Evolutionary conservation across 495 filamentous ascomycete genomes (phyloP), one percentile per base, ranked within the genome.

Genomic region (Penicillium ucsense): DNA sequence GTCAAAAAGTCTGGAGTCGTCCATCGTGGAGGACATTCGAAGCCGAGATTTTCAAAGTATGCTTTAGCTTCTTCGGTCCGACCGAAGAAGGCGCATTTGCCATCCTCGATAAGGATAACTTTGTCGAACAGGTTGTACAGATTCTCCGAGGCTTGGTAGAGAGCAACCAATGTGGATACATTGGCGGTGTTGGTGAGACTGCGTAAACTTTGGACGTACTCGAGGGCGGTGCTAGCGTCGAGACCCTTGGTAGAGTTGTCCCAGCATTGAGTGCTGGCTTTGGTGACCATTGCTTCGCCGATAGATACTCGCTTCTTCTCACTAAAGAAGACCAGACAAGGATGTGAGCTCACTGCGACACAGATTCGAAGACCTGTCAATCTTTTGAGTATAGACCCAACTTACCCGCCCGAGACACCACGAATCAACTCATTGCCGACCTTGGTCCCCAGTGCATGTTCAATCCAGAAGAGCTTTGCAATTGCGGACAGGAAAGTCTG

Each of bases 381-480:
- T 20, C 20, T 20, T 20, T 20, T 20, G 20, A 2, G 20, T 20
- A 20, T 20, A 20, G 20, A 20, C 20, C 20, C 2, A 20, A 43
- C 53, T 41, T 46, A 57, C 54, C 85, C 85, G 11, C 85, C 85
- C 9, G 77, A 83, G 6, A 89, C 72, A 41, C 84, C 84, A 31
- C 82, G 75, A 12, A 86, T 72, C 3, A 78, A 69, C 31, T 79
- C 78, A 48, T 85, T 77, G 4, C 85, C 85, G 33, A 89, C 76
- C 58, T 77, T 82, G 0, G 84, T 88, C 31, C 75, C 73, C 46
- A 83, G 56, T 0, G 76, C 79, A 56, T 87, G 82, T 49, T 84
- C 80, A 32, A 85, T 87, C 72, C 85, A 85, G 50, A 94, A 92
- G 33, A 89, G 71, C 51, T 86, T 83, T 35, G 86, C 73, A 35